A percentile compares a stretch with the other conserved stretches of the same genome.
These are phyloP conservation scores for Lichtheimia corymbifera DNA, from an alignment of 371 early-diverging fungal genomes.

Conservation along the genomic window DNA sequence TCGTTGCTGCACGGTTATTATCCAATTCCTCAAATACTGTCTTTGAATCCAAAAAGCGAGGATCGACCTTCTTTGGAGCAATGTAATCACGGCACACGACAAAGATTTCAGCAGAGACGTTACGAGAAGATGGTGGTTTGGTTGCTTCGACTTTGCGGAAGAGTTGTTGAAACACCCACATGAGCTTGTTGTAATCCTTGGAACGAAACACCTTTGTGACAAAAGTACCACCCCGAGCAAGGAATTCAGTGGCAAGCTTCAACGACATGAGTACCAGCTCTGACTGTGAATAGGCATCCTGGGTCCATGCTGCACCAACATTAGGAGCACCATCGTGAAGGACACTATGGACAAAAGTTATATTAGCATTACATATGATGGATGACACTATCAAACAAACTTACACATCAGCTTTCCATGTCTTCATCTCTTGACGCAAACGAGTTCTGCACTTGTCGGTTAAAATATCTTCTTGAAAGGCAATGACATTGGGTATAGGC, in stretches of 20 bases:
- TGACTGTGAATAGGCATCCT: conserved; percentile 98
- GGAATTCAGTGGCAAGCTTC: conserved; percentile 95
- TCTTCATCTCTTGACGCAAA: conserved; percentile 89
- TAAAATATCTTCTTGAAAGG: conserved; percentile 98
- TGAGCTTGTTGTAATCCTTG: conserved; percentile 98
- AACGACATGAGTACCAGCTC: conserved; percentile 96
- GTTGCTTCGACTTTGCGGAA: conserved; percentile 98
- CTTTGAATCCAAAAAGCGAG: conserved; percentile 92
- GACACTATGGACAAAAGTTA: conserved; percentile 56
- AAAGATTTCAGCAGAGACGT: conserved; percentile 99
- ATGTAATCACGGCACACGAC: conserved; percentile 96
- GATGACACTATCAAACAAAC: conserved; percentile 18
- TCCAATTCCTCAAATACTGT: conserved; percentile 93
- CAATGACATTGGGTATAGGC: conserved; percentile 95
- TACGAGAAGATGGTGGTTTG: conserved; percentile 99
- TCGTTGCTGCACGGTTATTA: conserved; percentile 46
- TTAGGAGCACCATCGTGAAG: conserved; percentile 99
- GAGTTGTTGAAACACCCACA: conserved; percentile 98
- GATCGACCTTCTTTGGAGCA: conserved; percentile 96
- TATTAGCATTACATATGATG: neutral
- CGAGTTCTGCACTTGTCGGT: conserved; percentile 90
- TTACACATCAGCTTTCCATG: conserved; percentile 98
- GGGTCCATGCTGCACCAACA: conserved; percentile 97
- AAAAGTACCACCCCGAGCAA: conserved; percentile 95
- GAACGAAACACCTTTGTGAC: conserved; percentile 99